Base-by-base conservation (phyloP, 495 filamentous ascomycete genomes). In the Aspergillus coremiiformis region DNA sequence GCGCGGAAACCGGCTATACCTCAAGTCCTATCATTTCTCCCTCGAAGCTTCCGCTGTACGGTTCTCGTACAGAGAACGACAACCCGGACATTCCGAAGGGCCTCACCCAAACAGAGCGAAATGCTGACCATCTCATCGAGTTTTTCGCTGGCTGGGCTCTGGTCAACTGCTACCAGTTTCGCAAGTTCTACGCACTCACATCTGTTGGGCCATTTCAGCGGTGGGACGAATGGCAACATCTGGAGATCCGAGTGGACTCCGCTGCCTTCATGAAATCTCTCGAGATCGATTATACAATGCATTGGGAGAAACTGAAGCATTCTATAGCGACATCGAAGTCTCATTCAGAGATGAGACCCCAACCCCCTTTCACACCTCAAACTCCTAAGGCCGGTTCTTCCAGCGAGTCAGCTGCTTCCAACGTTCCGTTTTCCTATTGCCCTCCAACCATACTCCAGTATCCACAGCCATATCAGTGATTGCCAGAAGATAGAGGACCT, bases 81-180 rank as follows among this genome's bases (percentile, higher is more conserved):
- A 35, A 52, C n/a, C 54, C 55, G 1, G 43, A 51, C 0, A 54
- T 66, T 9, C 59, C 61, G 1, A 56, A 35, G 27, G 59, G 53
- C 9, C 43, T 63, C 1, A 62, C 47, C 20, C 65, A 64, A 23
- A 44, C 52, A 2, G 53, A 66, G 9, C 55, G 58, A 30, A 60
- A 76, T 20, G 55, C 69, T 14, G 66, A 73, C 47, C 62, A 68
- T 30, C 57, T 78, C 7, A 60, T 67, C 2, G 67, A 75, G 49
- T 66, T 71, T 26, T 75, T 77, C 46, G 70, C 74, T 3, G 71
- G 72, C 4, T 78, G 70, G 72, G 54, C 62, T 1, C 44, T 72
- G 1, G 37, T 68, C 9, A 61, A 73, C 32, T 46, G 59, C 5
- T 54, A 68, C n/a, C 56, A 61, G 3, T 72, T 71, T 48, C 62